Conservation (phyloP, 148 eudicot genomes). For the Cornus kousa region DNA sequence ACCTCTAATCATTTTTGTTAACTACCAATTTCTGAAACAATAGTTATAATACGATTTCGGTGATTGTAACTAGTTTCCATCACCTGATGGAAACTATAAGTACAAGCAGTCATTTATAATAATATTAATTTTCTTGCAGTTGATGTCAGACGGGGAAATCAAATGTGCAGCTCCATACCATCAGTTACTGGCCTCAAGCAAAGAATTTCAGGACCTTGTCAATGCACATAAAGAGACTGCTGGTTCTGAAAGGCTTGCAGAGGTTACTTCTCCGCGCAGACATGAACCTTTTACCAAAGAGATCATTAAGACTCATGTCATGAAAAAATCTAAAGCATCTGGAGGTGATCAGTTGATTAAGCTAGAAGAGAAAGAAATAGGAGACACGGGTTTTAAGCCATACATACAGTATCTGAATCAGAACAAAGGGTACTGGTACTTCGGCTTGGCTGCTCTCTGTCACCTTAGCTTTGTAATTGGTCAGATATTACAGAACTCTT, state of each 20-base stretch:
- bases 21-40: background rate
- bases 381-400: constrained; percentile 68
- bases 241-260: constrained; percentile 45
- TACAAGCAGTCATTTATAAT: background rate
- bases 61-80: too few relatives aligned
- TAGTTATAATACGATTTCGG: too few relatives aligned
- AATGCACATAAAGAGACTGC: constrained; percentile 81
- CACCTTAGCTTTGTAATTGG: constrained; percentile 42
- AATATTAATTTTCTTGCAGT: constrained; percentile 29
- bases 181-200: constrained; percentile 52
- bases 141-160: constrained; percentile 73
- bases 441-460: constrained; percentile 35
- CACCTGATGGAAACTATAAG: too few relatives aligned
- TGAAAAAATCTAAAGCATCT: constrained; percentile 25
- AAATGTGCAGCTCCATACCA: constrained; percentile 53
- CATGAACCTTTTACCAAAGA: constrained; percentile 30
- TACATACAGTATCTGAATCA: constrained; percentile 58
- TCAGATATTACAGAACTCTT: constrained; percentile 61
- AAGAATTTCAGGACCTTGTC: constrained; percentile 60
- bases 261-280: constrained; percentile 25
- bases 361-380: constrained; percentile 71
- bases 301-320: constrained; percentile 23
- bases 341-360: constrained; percentile 57
- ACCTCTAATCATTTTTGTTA: background rate
- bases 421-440: constrained; percentile 49